Percentiles rank a stretch among this genome's conserved stretches.
phyloP scores from a whole-genome alignment of 441 rosid genomes.

The Eruca vesicaria region DNA sequence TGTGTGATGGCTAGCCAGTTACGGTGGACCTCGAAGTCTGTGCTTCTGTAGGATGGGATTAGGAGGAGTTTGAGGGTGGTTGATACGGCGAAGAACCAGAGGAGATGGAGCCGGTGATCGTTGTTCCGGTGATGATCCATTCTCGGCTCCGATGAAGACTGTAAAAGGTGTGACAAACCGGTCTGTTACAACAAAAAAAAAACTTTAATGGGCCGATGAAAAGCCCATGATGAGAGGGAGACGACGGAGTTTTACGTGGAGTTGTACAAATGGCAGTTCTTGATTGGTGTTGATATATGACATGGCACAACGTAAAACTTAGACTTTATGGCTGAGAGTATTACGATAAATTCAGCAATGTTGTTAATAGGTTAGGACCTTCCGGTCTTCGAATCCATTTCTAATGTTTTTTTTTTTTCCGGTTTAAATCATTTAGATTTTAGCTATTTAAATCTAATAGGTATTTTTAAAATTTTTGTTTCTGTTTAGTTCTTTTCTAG shows the following conservation, averaged over 20 bases:
- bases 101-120: conserved; percentile 24
- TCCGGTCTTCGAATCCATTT: no score
- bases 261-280: background rate
- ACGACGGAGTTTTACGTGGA: background rate
- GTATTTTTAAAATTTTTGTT: no score
- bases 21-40: conserved; percentile 94
- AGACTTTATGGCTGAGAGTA: background rate
- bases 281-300: background rate
- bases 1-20: conserved; percentile 90
- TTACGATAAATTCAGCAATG: background rate
- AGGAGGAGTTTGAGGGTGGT: conserved; percentile 71
- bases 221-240: background rate
- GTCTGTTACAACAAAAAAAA: conserved; percentile 5
- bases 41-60: conserved; percentile 79
- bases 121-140: conserved; percentile 32
- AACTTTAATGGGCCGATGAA: background rate
- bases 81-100: conserved; percentile 64
- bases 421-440: no score
- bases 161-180: no score
- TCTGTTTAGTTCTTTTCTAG: no score
- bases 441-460: no score
- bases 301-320: background rate
- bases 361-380: no score
- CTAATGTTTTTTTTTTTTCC: no score
- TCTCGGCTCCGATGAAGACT: background rate